Base-by-base conservation (phyloP, 2,329 filamentous ascomycete genomes). In the Knufia petricola region DNA sequence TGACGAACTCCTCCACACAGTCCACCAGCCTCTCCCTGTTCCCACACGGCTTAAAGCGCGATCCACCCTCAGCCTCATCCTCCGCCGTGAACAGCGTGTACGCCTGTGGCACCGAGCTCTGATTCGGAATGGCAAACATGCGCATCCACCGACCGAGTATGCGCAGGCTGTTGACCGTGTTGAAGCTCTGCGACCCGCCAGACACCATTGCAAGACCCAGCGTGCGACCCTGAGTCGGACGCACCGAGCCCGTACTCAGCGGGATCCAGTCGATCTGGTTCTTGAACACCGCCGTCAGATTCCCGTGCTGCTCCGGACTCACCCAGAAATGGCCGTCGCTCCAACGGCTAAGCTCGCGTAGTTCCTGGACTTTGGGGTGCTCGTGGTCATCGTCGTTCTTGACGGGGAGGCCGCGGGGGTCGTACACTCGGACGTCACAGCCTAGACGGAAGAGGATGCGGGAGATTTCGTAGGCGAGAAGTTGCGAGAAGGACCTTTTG, bases 1-100 rank as follows among this genome's bases (percentile, higher is more conserved):
- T 83, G 3, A 84, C 79, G 62, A 84, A 75, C 61, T 84, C 81
- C 64, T 84, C 81, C 74, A 82, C 82, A 53, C 77, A 81, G 64
- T 83, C 79, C 1, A 82, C 78, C 12, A 82, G 56, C 1, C 79
- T 66, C 48, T 81, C 76, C 9, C 79, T 64, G 52, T 82, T 81
- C 0, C 69, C 66, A 58, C 78, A 76, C 0, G 74, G 67, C 59
- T 76, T 68, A 21, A 82, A 64, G 28, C 77, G 64, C 40, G 70
- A 73, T 20, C 73, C 70, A 3, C 62, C 70, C 3, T 66, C 63
- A 8, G 64, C 63, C 45, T 60, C 52, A 26, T 44, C 69, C 23
- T 72, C 71, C n/a, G 69, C 65, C 2, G 75, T 77, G 42, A 82
- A 82, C 39, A 79, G 76, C 3, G 71, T 82, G 52, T 79, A 84